Conservation (phyloP, 768 basidiomycete genomes). For the Russula earlei region DNA sequence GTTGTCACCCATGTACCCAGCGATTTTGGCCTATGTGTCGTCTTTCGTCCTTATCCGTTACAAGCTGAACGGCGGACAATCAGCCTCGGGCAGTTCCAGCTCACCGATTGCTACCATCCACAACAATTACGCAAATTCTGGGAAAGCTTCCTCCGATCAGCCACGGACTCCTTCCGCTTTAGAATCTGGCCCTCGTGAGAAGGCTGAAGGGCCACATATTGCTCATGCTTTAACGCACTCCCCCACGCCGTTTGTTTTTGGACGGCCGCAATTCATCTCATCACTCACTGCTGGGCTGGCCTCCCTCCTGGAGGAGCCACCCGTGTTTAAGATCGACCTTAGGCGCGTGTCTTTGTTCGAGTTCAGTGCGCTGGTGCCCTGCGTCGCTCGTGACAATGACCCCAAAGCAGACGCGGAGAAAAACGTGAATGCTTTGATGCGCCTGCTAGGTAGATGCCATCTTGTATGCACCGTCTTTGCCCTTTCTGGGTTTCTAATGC, state of each 20-base stretch:
- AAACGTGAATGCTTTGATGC: constrained; percentile 6
- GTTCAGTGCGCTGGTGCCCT: background rate
- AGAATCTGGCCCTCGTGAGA: background rate
- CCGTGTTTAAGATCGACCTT: constrained; percentile 11
- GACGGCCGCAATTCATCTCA: background rate
- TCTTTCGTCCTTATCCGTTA: constrained; percentile 16
- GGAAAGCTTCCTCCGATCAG: background rate
- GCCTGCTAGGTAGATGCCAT: constrained; percentile 15
- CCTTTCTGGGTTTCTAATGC: constrained; percentile 10
- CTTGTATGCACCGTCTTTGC: constrained; percentile 7
- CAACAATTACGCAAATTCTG: background rate
- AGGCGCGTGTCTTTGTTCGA: constrained; percentile 1
- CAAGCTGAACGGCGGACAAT: constrained; percentile 1
- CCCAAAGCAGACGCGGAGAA: constrained; percentile 4
- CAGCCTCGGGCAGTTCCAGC: background rate
- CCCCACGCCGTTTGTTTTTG: background rate
- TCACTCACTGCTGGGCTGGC: background rate
- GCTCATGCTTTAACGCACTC: background rate
- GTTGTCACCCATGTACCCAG: background rate
- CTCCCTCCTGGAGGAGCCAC: constrained; percentile 7
- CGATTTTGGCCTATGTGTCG: constrained; percentile 14
- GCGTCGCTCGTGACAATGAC: background rate
- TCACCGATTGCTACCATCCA: background rate
- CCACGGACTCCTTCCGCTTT: background rate
- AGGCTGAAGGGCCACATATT: background rate